A percentile compares a stretch with the other conserved stretches of the same genome.
Evolutionary conservation across 371 early-diverging fungal genomes (phyloP).

Genomic region (Syncephalastrum sp.): DNA sequence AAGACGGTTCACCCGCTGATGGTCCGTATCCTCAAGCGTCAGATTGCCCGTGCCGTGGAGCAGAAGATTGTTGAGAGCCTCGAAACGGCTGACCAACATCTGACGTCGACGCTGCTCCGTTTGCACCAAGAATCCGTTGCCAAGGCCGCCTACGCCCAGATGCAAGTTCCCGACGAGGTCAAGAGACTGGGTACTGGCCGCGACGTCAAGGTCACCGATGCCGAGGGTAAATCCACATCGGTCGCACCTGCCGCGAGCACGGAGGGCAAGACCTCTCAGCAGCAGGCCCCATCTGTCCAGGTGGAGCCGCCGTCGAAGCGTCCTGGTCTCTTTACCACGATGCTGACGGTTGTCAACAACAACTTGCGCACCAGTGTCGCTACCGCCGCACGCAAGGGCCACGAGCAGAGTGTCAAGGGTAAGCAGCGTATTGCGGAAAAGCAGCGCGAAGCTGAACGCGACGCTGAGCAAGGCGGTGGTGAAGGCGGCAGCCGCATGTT

Average conservation of each 20-base stretch:
- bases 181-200: constrained; percentile 4
- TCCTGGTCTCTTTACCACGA: constrained; percentile 23
- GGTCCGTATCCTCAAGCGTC: constrained; percentile 42
- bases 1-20: constrained; percentile 48
- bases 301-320: constrained; percentile 7
- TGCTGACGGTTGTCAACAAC: constrained; percentile 24
- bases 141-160: constrained; percentile 4
- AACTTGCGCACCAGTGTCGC: constrained; percentile 23
- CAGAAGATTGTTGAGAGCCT: constrained; percentile 34
- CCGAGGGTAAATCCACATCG: neutral
- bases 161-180: neutral
- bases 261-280: neutral
- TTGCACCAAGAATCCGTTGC: constrained; percentile 16
- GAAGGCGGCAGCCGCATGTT: too few species aligned
- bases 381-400: constrained; percentile 4
- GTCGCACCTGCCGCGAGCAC: too few species aligned
- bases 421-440: constrained; percentile 2
- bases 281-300: neutral
- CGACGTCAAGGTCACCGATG: neutral
- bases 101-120: constrained; percentile 23
- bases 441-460: constrained; percentile 1
- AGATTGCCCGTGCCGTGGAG: constrained; percentile 50
- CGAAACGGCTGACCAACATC: constrained; percentile 31
- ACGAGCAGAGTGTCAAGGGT: neutral
- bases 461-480: neutral